Evolutionary conservation across 441 rosid species (phyloP).

Genomic region (Jatropha podagrica): DNA sequence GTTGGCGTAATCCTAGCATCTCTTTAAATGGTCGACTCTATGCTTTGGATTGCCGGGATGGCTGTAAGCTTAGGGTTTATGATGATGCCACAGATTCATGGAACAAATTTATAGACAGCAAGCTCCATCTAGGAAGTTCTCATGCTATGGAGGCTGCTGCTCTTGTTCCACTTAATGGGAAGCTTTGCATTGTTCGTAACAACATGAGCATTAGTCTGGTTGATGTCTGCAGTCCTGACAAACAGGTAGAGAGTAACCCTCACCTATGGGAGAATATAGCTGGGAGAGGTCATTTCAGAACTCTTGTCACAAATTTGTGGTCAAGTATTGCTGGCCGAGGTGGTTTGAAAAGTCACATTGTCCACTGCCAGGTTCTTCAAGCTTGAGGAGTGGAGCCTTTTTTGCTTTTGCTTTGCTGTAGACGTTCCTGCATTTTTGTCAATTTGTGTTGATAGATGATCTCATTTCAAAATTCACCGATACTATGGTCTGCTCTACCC

Average conservation of each 20-base stretch:
- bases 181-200: conserved; percentile 85
- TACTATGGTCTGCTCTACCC: conserved; percentile 20
- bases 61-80: conserved; percentile 77
- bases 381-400: conserved; percentile 43
- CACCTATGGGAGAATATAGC: conserved; percentile 79
- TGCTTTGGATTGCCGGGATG: conserved; percentile 83
- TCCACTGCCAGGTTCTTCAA: conserved; percentile 93
- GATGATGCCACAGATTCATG: conserved; percentile 72
- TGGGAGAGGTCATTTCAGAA: conserved; percentile 68
- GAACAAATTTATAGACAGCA: conserved; percentile 82
- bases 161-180: conserved; percentile 72
- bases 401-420: conserved; percentile 19
- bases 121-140: conserved; percentile 79
- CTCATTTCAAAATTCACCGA: conserved; percentile 21
- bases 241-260: conserved; percentile 56
- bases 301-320: conserved; percentile 72
- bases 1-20: conserved; percentile 86
- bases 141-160: conserved; percentile 86
- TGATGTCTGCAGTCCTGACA: conserved; percentile 72
- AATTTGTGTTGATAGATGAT: conserved; percentile 19
- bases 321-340: conserved; percentile 90
- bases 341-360: conserved; percentile 71
- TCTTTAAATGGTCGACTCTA: conserved; percentile 69
- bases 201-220: conserved; percentile 92
- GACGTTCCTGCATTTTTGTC: conserved; percentile 19